A percentile compares a stretch with the other conserved stretches of the same genome.
Evolutionary conservation across 1,139 yeast species (phyloP).

Genomic region (Hyphopichia pseudoburtonii): DNA sequence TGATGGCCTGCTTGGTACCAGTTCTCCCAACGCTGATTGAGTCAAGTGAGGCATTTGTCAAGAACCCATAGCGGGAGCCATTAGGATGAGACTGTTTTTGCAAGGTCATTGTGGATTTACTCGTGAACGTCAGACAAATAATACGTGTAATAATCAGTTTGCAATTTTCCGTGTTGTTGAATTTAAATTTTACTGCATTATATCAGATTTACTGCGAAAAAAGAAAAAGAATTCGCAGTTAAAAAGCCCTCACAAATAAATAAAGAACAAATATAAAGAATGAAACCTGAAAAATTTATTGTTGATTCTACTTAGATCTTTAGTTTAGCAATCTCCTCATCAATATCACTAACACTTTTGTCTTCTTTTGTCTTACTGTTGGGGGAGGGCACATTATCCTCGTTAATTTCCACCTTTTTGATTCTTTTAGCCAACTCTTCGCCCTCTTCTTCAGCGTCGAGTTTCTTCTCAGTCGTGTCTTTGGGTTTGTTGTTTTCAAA

Average conservation of each 20-base stretch:
- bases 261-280: too few species aligned
- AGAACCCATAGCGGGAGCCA: neutral
- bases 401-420: constrained; percentile 7
- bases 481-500: constrained; percentile 2
- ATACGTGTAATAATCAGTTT: too few species aligned
- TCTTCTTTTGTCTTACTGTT: neutral
- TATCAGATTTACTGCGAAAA: neutral
- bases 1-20: neutral
- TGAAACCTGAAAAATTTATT: too few species aligned
- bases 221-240: neutral
- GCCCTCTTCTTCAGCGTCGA: constrained; percentile 3
- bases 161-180: neutral
- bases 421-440: constrained; percentile 7
- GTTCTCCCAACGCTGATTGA: too few species aligned
- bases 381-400: constrained; percentile 1
- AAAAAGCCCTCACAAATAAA: too few species aligned
- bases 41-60: too few species aligned
- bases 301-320: constrained; percentile 12
- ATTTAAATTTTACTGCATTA: too few species aligned
- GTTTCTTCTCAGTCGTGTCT: constrained; percentile 1
- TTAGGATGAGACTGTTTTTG: too few species aligned
- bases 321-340: constrained; percentile 9
- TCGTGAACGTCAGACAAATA: too few species aligned
- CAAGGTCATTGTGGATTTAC: too few species aligned
- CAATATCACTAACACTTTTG: constrained; percentile 5